Evolutionary conservation across 768 basidiomycete genomes (phyloP), one percentile per base, ranked within the genome.

Genomic region (Kwoniella dejecticola): DNA sequence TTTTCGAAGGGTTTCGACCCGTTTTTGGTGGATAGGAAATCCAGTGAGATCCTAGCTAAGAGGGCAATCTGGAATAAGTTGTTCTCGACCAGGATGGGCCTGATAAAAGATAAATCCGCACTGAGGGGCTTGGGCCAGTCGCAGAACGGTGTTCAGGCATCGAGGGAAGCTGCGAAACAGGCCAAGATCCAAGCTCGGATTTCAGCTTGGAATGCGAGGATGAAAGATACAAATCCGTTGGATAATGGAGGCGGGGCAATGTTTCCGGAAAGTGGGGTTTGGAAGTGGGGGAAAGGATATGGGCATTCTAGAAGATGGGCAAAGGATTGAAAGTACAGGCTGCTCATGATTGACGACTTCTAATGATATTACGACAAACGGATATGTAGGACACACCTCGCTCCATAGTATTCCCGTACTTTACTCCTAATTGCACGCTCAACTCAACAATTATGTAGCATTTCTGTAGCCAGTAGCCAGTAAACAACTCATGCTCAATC

Each of bases 1-100:
- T 62, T 62, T 44, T 53, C 60, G 23, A 44, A 55, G 27, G 60
- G 53, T 4, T 62, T 36, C 27, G 52, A 62, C 29, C 60, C 60
- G 21, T 50, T 52, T 17, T 46, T 52, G 31, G 60, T 62, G 7
- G 52, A 62, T 41, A 49, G 31, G 23, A 24, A 46, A 30, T 46
- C 60, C 15, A 36, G 33, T n/a, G 45, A 60, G 29, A 36, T 36
- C 15, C 23, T 58, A 38, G 57, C 58, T 5, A 60, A 52, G 26
- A 27, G 33, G 29, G 58, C 58, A n/a, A 60, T 60, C 29, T 60
- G 58, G 60, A 53, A 62, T 38, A 53, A 42, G 23, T 30, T 62
- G n/a, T 55, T 62, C 19, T 62, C 49, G 60, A 30, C 36, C 3
- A 52, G 53, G n/a, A 62, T 62, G 45, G 23, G 23, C 8, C 30